Base-by-base conservation (phyloP, 2,329 filamentous ascomycete genomes). In the Botryotinia convoluta region DNA sequence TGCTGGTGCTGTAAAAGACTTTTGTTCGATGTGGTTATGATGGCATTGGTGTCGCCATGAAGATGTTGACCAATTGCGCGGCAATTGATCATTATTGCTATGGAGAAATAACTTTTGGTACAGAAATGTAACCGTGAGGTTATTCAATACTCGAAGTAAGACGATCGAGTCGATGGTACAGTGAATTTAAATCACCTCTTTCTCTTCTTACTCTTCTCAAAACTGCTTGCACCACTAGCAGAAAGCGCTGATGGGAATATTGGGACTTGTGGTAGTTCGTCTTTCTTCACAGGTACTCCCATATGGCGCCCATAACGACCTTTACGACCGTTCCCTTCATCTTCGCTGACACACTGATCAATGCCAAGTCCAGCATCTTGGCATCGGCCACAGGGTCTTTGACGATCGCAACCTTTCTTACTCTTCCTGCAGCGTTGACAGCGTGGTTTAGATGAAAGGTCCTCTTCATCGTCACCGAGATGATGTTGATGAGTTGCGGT, bases 351-450 rank as follows among this genome's bases (percentile, higher is more conserved):
- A 83, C 96, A 99, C 76, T 95, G 93, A 78, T 98, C 96, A 74
- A 94, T 90, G 73, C 93, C 92, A 79, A 99, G 93, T 32, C 96
- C 96, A 61, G 96, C 96, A 84, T 99, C 96, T 82, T 94, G 94
- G 89, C 96, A 99, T 76, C 96, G 90, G 72, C 94, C 93, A 81
- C 96, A 99, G 42, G 96, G 96, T 57, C 96, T 91, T 84, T 98
- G 96, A 74, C 96, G 92, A 84, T 99, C 96, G 81, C 96, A 99
- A 20, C 96, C 96, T 85, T 99, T 99, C 87, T 99, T 99, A 85
- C 95, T 98, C 89, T 99, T 99, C 80, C 96, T 92, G 87, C 96
- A 99, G 74, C 96, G 92, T 83, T 99, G 96, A 86, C 96, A 99
- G 76, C 96, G 94, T 73, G 96, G 96, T 84, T 98, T 98, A 77